These are phyloP conservation scores for Lecanicillium sp. DNA, from an alignment of 2,329 filamentous ascomycete species.

Conservation along the genomic window DNA sequence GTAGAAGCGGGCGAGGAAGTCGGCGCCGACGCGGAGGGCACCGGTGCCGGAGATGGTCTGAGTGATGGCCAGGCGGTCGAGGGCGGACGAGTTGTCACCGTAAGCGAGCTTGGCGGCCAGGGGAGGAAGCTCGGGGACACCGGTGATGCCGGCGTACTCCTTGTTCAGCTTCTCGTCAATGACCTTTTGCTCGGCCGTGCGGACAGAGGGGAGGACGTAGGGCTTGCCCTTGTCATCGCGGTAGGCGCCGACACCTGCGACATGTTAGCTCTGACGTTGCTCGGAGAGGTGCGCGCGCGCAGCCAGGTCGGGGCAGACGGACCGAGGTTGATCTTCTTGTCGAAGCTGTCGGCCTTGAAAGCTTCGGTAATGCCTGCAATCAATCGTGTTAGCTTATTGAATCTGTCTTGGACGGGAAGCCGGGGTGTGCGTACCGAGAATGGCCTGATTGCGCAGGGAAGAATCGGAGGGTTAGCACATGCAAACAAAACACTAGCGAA, in stretches of 20 bases:
- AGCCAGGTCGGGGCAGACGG: slow-evolving; percentile 26
- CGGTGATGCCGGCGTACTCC: slow-evolving; percentile 97
- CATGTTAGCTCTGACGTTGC: slow-evolving; percentile 4
- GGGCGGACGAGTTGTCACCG: slow-evolving; percentile 68
- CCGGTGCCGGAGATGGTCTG: slow-evolving; percentile 98
- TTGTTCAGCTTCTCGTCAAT: slow-evolving; percentile 77
- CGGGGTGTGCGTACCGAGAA: slow-evolving; percentile 57
- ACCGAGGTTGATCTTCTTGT: slow-evolving; percentile 97
- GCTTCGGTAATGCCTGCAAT: slow-evolving; percentile 82
- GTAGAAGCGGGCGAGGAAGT: slow-evolving; percentile 88
- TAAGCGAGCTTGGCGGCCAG: slow-evolving; percentile 89
- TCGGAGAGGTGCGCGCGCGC: not conserved
- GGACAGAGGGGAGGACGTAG: slow-evolving; percentile 92
- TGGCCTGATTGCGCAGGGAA: slow-evolving; percentile 50
- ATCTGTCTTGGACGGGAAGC: not conserved
- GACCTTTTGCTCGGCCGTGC: slow-evolving; percentile 80
- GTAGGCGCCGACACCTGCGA: slow-evolving; percentile 85
- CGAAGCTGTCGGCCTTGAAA: slow-evolving; percentile 92
- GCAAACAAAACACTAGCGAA: slow-evolving; percentile 17
- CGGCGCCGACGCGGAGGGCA: slow-evolving; percentile 87
- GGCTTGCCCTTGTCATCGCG: slow-evolving; percentile 97
- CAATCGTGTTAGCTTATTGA: slow-evolving; percentile 20
- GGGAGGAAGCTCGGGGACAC: slow-evolving; percentile 88
- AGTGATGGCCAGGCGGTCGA: slow-evolving; percentile 81
- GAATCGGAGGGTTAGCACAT: slow-evolving; percentile 10